phyloP scores from a whole-genome alignment of 345 rosid genomes.

The Raphanus sativus region DNA sequence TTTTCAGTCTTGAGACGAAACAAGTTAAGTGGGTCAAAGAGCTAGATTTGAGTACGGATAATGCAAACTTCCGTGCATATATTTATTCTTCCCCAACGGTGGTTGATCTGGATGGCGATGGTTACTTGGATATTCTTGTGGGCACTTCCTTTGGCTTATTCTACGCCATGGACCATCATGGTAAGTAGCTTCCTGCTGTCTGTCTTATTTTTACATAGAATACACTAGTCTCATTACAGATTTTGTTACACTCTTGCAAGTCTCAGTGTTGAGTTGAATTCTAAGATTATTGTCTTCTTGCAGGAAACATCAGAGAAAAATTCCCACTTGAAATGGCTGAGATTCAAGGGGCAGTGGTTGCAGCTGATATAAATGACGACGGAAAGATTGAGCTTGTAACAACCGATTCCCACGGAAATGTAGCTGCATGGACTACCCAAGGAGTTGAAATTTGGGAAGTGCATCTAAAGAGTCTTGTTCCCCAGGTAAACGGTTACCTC shows the following conservation, averaged over 20 bases:
- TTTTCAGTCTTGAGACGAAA: constrained; percentile 93
- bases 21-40: constrained; percentile 91
- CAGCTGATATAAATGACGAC: constrained; percentile 98
- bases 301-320: constrained; percentile 78
- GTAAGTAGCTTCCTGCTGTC: constrained; percentile 40
- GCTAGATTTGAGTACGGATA: constrained; percentile 84
- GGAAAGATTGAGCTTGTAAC: constrained; percentile 97
- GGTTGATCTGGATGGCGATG: constrained; percentile 99
- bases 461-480: constrained; percentile 88
- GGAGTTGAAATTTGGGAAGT: constrained; percentile 88
- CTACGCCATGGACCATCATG: constrained; percentile 94
- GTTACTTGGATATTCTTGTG: constrained; percentile 92
- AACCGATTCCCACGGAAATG: constrained; percentile 93
- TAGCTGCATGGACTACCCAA: constrained; percentile 97
- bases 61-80: constrained; percentile 72
- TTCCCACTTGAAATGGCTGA: constrained; percentile 99
- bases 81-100: constrained; percentile 93
- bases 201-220: background rate
- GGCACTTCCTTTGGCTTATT: constrained; percentile 97
- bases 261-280: constrained; percentile 26
- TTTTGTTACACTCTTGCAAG: constrained; percentile 16
- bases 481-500: constrained; percentile 58
- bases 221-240: background rate
- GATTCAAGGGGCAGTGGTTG: constrained; percentile 94
- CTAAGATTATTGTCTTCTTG: constrained; percentile 27